These are phyloP conservation scores for Wickerhamiella azyma DNA, from an alignment of 805 yeast genomes.

Conservation along the genomic window DNA sequence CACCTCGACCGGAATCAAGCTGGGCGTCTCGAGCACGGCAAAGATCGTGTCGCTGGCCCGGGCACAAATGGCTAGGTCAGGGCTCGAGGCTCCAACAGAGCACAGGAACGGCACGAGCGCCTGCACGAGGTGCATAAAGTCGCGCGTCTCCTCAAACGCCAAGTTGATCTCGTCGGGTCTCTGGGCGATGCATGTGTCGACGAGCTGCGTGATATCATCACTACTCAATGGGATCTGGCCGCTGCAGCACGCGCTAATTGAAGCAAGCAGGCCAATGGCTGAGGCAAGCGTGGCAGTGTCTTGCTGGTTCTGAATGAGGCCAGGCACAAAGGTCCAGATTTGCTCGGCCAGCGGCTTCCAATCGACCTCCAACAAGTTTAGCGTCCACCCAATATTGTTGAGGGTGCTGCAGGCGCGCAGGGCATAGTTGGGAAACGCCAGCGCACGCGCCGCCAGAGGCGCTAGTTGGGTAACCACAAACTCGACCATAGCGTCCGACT, in stretches of 20 bases:
- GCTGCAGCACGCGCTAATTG: slow-evolving; percentile 18
- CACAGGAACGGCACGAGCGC: slow-evolving; percentile 2
- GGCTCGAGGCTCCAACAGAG: not conserved
- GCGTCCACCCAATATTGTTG: slow-evolving; percentile 38
- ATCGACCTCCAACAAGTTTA: slow-evolving; percentile 18
- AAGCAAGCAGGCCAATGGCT: slow-evolving; percentile 12
- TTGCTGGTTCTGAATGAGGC: slow-evolving; percentile 16
- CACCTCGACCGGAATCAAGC: slow-evolving; percentile 28
- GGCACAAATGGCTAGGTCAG: not conserved
- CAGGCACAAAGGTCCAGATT: slow-evolving; percentile 19
- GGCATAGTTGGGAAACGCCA: slow-evolving; percentile 30
- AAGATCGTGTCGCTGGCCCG: slow-evolving; percentile 9
- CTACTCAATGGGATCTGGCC: slow-evolving; percentile 13
- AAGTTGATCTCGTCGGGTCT: slow-evolving; percentile 4
- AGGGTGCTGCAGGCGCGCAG: slow-evolving; percentile 49
- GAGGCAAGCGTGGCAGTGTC: slow-evolving; percentile 22
- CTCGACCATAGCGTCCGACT: slow-evolving; percentile 14
- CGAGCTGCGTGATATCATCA: not conserved
- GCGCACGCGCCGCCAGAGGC: slow-evolving; percentile 25
- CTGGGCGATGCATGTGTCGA: not conserved
- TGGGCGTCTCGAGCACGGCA: slow-evolving; percentile 11
- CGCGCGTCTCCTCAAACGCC: slow-evolving; percentile 7
- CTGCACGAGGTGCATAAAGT: not conserved
- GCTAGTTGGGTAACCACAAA: slow-evolving; percentile 11
- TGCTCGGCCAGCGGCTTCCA: slow-evolving; percentile 27